Evolutionary conservation across 768 basidiomycete genomes (phyloP), one percentile per base, ranked within the genome.

Genomic region (Lentinula sp.): DNA sequence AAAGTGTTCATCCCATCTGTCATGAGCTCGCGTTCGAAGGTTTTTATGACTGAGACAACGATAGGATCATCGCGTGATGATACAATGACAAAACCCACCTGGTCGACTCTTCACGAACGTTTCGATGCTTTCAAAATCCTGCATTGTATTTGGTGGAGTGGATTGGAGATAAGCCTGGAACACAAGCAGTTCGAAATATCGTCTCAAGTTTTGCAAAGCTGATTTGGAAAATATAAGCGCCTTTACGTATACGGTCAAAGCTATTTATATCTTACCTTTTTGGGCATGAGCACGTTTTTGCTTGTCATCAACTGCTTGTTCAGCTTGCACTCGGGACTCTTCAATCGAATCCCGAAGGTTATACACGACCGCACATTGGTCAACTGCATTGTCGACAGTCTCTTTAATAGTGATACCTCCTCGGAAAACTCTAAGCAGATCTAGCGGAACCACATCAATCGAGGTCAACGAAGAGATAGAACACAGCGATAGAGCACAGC

Each of bases 311-410:
- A 81, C 77, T 0, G 88, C 82, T 64, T 93, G 85, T 65, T 93
- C 93, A 0, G 95, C 93, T 20, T 77, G 75, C n/a, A 82, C 72
- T 23, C 93, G 84, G 2, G 86, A 80, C 23, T 91, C 86, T 66
- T 98, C 96, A 49, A 99, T 96, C 0, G 90, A 82, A 61, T 96
- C 91, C 37, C 93, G 85, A 13, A 98, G 74, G 69, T 98, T 95
- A 71, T 87, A 84, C 3, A 95, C 87, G 15, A 86, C 79, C 15
- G 86, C 84, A 68, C 93, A 96, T 61, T 85, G 87, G 66, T 96
- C 94, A 64, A 98, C 88, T 12, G 90, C 90, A 61, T 88, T 87
- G 67, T 97, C 94, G 6, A 97, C 94, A 2, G 80, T 81, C 62
- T 79, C 81, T 74, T 98, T 99, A 35, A 98, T 91, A 13, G 84